These are phyloP conservation scores for Penicillium lagena DNA, from an alignment of 495 filamentous ascomycete species.

Conservation along the genomic window DNA sequence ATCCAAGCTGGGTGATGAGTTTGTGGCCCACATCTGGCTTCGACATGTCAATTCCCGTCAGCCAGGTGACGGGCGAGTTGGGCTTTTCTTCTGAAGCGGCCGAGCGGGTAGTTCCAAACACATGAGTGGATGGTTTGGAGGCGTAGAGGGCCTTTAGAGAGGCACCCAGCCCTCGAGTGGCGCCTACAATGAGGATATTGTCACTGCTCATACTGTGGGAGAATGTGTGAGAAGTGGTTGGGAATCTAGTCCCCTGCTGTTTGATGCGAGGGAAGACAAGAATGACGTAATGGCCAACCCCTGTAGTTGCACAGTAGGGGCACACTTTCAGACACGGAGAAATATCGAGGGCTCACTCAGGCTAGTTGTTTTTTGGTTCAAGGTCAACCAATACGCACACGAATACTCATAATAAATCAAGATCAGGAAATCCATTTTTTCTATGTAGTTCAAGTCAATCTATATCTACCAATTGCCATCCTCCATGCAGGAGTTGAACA, in stretches of 20 bases:
- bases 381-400: too few species aligned
- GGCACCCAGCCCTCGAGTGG: slow-evolving; percentile 60
- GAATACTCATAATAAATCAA: too few species aligned
- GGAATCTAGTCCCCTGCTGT: not conserved
- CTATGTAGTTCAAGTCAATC: too few species aligned
- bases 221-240: too few species aligned
- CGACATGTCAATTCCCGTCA: slow-evolving; percentile 49
- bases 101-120: slow-evolving; percentile 57
- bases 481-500: too few species aligned
- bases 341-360: too few species aligned
- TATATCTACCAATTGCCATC: too few species aligned
- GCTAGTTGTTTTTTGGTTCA: too few species aligned
- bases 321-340: too few species aligned
- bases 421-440: too few species aligned
- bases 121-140: slow-evolving; percentile 32
- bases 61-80: slow-evolving; percentile 35
- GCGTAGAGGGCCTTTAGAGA: slow-evolving; percentile 55
- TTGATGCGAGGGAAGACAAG: slow-evolving; percentile 4
- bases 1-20: slow-evolving; percentile 38
- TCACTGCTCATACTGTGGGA: slow-evolving; percentile 1
- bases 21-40: slow-evolving; percentile 50
- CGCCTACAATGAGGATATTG: slow-evolving; percentile 57
- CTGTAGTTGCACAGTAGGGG: too few species aligned
- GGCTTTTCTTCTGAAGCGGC: slow-evolving; percentile 14
- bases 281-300: slow-evolving; percentile 6